A percentile compares a stretch with the other conserved stretches of the same genome.
Conservation (phyloP, 2,329 filamentous ascomycete species). For the Stagonosporopsis tanaceti region DNA sequence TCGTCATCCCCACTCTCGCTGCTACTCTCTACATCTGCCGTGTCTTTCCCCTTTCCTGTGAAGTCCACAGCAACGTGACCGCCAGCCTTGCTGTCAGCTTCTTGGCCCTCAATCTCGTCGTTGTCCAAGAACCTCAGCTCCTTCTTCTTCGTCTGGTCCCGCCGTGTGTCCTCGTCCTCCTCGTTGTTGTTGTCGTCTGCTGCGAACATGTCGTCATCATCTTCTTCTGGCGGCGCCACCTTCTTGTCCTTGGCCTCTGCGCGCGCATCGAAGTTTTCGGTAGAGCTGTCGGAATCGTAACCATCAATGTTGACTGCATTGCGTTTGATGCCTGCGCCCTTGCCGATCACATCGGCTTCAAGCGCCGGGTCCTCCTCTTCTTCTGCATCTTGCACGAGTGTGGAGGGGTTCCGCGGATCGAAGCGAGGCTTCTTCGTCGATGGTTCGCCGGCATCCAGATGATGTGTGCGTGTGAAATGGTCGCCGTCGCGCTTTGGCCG, state of each 20-base stretch:
- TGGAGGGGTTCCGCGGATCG: slow-evolving; percentile 92
- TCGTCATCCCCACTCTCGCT: slow-evolving; percentile 69
- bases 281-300: slow-evolving; percentile 92
- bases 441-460: slow-evolving; percentile 64
- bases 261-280: slow-evolving; percentile 84
- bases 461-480: slow-evolving; percentile 78
- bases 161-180: slow-evolving; percentile 60
- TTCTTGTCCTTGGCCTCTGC: slow-evolving; percentile 65
- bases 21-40: slow-evolving; percentile 70
- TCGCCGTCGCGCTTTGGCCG: slow-evolving; percentile 86
- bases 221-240: slow-evolving; percentile 62
- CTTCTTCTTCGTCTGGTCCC: slow-evolving; percentile 68
- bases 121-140: slow-evolving; percentile 67
- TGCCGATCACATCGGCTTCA: slow-evolving; percentile 91
- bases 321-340: slow-evolving; percentile 77
- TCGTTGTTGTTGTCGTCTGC: slow-evolving; percentile 66
- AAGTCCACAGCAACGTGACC: slow-evolving; percentile 71
- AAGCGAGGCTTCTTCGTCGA: slow-evolving; percentile 84
- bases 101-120: slow-evolving; percentile 80
- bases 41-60: slow-evolving; percentile 48
- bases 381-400: slow-evolving; percentile 80
- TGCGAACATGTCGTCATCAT: slow-evolving; percentile 79
- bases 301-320: slow-evolving; percentile 96
- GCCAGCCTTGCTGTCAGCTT: slow-evolving; percentile 74
- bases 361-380: slow-evolving; percentile 80